These are phyloP conservation scores for Epichloe sp. DNA, from an alignment of 2,329 filamentous ascomycete species.

Conservation along the genomic window DNA sequence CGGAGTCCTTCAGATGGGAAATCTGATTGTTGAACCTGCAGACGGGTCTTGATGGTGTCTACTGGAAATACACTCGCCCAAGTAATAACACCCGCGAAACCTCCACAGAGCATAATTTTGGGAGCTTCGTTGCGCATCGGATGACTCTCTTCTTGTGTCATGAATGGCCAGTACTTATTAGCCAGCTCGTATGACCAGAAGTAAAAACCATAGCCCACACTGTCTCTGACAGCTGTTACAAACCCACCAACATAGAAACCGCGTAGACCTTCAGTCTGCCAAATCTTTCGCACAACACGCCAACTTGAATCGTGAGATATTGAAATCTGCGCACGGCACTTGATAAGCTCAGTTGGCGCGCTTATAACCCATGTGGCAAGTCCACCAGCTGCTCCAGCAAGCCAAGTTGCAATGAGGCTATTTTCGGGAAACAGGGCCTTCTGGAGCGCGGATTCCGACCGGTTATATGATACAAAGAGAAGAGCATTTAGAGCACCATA, in stretches of 20 bases:
- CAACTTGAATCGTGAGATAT: slow-evolving; percentile 40
- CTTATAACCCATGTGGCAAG: slow-evolving; percentile 77
- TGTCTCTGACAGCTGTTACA: slow-evolving; percentile 72
- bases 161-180: slow-evolving; percentile 42
- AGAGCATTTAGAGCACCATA: slow-evolving; percentile 87
- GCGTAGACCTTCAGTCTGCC: slow-evolving; percentile 41
- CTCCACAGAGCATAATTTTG: slow-evolving; percentile 69
- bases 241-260: slow-evolving; percentile 72
- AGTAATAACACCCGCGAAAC: slow-evolving; percentile 72
- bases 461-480: slow-evolving; percentile 84
- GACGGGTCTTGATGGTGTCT: slow-evolving; percentile 81
- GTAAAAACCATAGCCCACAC: slow-evolving; percentile 93
- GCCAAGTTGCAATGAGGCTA: slow-evolving; percentile 55
- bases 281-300: slow-evolving; percentile 49
- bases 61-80: slow-evolving; percentile 88
- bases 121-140: slow-evolving; percentile 33
- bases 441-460: slow-evolving; percentile 41
- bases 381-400: slow-evolving; percentile 69
- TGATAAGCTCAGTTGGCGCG: slow-evolving; percentile 80
- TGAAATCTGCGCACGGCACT: slow-evolving; percentile 69
- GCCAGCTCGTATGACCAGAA: slow-evolving; percentile 85
- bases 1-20: not conserved
- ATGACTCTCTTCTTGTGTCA: slow-evolving; percentile 7
- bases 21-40: slow-evolving; percentile 57
- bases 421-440: slow-evolving; percentile 14